phyloP scores from a whole-genome alignment of 2,329 filamentous ascomycete genomes.

The Fusarium miscanthi region DNA sequence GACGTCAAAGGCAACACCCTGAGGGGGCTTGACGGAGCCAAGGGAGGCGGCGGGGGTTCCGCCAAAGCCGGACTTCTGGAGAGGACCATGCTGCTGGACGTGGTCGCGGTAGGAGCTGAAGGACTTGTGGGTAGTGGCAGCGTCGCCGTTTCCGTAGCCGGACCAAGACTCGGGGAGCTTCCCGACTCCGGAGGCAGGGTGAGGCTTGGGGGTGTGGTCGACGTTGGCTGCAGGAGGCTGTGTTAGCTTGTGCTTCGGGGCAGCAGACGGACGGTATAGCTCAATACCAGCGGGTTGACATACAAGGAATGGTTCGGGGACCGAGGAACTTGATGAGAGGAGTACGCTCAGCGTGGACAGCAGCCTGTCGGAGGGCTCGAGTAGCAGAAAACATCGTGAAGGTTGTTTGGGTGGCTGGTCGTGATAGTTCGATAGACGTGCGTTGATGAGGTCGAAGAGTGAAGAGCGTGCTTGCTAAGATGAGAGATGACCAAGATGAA shows the following conservation, averaged over 20 bases:
- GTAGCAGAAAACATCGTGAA: constrained; percentile 66
- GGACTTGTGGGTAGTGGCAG: constrained; percentile 62
- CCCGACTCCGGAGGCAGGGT: constrained; percentile 76
- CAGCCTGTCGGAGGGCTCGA: constrained; percentile 67
- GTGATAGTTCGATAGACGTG: constrained; percentile 19
- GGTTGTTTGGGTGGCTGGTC: constrained; percentile 19
- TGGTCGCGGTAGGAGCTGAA: constrained; percentile 84
- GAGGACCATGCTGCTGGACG: constrained; percentile 81
- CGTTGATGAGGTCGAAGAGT: constrained; percentile 4
- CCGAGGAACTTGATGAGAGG: constrained; percentile 73
- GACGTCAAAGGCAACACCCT: constrained; percentile 87
- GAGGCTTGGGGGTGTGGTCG: constrained; percentile 78
- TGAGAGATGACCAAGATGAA: not conserved
- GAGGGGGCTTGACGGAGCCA: constrained; percentile 75
- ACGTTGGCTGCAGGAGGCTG: constrained; percentile 65
- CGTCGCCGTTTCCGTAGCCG: constrained; percentile 47
- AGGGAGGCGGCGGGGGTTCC: constrained; percentile 74
- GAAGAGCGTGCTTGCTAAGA: constrained; percentile 3
- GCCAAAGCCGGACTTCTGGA: constrained; percentile 71
- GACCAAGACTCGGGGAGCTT: constrained; percentile 68
- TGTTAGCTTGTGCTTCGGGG: constrained; percentile 30
- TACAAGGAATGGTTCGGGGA: constrained; percentile 69
- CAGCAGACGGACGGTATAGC: not conserved
- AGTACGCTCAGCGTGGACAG: constrained; percentile 68
- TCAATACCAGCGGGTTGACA: constrained; percentile 40